Conservation (phyloP, 805 yeast species). For the Nakazawaea ambrosiae region DNA sequence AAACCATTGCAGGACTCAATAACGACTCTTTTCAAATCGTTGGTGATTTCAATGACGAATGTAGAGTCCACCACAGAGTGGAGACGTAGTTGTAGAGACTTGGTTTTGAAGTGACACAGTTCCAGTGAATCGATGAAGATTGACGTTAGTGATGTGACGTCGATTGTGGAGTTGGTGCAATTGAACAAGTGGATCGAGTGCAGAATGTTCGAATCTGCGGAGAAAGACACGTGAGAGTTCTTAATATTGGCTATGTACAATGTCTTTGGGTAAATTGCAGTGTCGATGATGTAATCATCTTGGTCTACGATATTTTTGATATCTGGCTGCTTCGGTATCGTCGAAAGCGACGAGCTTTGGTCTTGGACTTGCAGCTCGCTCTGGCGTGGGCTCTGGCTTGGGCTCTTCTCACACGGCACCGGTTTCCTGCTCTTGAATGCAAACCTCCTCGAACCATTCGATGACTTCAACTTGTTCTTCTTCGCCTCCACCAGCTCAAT, state of each 20-base stretch:
- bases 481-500: conserved; percentile 16
- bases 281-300: neutral
- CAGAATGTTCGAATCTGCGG: neutral
- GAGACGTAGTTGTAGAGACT: conserved; percentile 21
- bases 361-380: neutral
- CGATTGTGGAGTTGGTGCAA: conserved; percentile 13
- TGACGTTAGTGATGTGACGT: conserved; percentile 16
- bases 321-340: too few species aligned
- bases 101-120: conserved; percentile 14
- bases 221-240: neutral
- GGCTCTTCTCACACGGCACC: neutral
- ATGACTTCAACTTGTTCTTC: conserved; percentile 11
- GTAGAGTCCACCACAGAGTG: conserved; percentile 13
- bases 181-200: conserved; percentile 17
- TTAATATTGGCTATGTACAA: neutral
- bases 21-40: conserved; percentile 15
- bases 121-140: conserved; percentile 14
- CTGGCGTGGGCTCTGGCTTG: neutral
- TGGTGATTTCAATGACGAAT: conserved; percentile 11
- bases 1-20: conserved; percentile 19
- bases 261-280: neutral
- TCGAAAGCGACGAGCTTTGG: neutral
- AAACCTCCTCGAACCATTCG: conserved; percentile 14
- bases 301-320: neutral
- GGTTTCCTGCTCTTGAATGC: conserved; percentile 16